A percentile compares a stretch with the other conserved stretches of the same genome.
phyloP scores from a whole-genome alignment of 176 grass and related monocot species.

The Alopecurus myosuroides region DNA sequence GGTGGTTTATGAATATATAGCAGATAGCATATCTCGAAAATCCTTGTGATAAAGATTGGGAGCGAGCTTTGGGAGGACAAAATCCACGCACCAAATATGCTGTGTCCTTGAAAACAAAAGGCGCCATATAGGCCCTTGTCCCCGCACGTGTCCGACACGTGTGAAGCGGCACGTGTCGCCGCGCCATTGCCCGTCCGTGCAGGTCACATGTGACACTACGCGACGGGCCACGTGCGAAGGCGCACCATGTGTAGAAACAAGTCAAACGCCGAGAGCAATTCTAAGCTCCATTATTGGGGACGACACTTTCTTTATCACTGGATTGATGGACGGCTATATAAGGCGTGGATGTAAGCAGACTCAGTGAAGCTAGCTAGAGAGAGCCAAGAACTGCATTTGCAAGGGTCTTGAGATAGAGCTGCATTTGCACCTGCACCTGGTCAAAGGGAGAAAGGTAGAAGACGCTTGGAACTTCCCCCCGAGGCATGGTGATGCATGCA shows the following conservation, averaged over 20 bases:
- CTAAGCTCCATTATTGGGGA: not conserved
- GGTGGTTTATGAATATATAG: too few species aligned
- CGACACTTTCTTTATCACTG: not conserved
- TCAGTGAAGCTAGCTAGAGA: not conserved
- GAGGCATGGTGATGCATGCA: not conserved
- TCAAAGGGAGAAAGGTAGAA: not conserved
- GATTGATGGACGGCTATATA: conserved; percentile 7
- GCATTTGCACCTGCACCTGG: conserved; percentile 50
- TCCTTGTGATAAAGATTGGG: too few species aligned
- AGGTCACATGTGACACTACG: conserved; percentile 15
- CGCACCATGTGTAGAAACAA: not conserved
- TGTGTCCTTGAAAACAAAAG: too few species aligned
- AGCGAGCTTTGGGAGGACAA: too few species aligned
- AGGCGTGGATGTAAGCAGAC: not conserved
- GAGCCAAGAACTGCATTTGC: not conserved
- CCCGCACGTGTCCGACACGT: conserved; percentile 11
- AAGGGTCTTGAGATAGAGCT: conserved; percentile 17
- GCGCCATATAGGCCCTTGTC: not conserved
- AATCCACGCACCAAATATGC: too few species aligned
- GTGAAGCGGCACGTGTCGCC: not conserved
- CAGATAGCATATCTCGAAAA: too few species aligned
- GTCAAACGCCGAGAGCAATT: not conserved
- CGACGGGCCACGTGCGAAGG: conserved; percentile 4
- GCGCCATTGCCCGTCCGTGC: not conserved
- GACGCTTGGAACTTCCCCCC: not conserved